These are phyloP conservation scores for Sarocladiaceae sp. DNA, from an alignment of 2,329 filamentous ascomycete genomes.

Conservation along the genomic window DNA sequence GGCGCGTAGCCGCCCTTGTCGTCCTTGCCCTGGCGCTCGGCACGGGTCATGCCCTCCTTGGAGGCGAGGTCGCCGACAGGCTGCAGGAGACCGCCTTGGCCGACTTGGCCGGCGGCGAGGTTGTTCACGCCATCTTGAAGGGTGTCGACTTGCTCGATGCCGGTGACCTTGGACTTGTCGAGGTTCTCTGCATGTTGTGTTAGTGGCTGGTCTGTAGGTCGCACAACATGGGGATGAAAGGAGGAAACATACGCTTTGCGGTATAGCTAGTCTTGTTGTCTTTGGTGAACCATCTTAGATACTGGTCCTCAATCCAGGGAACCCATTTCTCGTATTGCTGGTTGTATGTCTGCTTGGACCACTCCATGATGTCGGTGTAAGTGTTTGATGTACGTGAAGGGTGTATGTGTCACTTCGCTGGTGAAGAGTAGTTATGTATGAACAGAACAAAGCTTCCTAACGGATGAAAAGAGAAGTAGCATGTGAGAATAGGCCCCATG, in stretches of 20 bases:
- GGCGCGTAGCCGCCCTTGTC: slow-evolving; percentile 48
- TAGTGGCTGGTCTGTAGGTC: slow-evolving; percentile 5
- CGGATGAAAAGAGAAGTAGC: too few relatives aligned
- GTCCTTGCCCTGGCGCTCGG: slow-evolving; percentile 61
- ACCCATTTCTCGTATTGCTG: slow-evolving; percentile 71
- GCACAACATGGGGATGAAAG: not conserved
- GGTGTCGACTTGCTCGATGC: slow-evolving; percentile 61
- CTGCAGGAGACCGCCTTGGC: slow-evolving; percentile 62
- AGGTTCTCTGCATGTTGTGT: slow-evolving; percentile 50
- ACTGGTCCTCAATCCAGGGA: slow-evolving; percentile 72
- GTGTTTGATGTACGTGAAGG: not conserved
- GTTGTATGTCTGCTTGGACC: slow-evolving; percentile 62
- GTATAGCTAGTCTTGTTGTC: slow-evolving; percentile 74
- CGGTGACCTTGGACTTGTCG: slow-evolving; percentile 66
- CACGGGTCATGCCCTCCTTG: slow-evolving; percentile 62
- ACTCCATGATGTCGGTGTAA: slow-evolving; percentile 38
- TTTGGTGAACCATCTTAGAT: slow-evolving; percentile 68
- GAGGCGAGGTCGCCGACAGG: slow-evolving; percentile 59
- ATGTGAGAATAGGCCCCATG: too few relatives aligned
- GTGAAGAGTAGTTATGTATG: too few relatives aligned
- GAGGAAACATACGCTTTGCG: slow-evolving; percentile 51
- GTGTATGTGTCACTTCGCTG: not conserved
- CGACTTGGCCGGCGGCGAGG: slow-evolving; percentile 59
- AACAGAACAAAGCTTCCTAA: too few relatives aligned
- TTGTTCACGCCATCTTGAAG: slow-evolving; percentile 65